Evolutionary conservation across 768 basidiomycete species (phyloP).

Genomic region (Gloeopeniophorella convolvens): DNA sequence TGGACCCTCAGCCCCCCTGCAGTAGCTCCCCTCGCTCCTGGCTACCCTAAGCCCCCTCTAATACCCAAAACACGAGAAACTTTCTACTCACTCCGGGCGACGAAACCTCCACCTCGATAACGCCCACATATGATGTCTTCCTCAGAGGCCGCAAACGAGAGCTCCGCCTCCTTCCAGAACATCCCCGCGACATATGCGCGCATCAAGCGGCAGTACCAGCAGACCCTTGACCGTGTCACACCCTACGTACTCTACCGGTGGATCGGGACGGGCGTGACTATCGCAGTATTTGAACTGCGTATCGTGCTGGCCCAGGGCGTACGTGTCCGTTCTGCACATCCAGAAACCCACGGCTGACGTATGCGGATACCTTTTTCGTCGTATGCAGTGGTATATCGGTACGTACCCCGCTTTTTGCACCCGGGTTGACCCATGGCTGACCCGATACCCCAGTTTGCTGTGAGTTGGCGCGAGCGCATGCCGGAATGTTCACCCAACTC

Average conservation of each 20-base stretch:
- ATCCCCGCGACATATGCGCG: slow-evolving; percentile 37
- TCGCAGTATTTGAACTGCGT: slow-evolving; percentile 73
- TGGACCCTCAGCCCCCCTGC: too few species aligned
- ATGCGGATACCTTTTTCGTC: not conserved
- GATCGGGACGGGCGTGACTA: slow-evolving; percentile 65
- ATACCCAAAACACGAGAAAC: not conserved
- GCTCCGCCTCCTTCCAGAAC: slow-evolving; percentile 25
- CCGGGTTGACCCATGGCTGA: not conserved
- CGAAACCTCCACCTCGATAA: not conserved
- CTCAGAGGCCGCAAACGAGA: slow-evolving; percentile 8
- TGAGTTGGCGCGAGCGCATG: slow-evolving; percentile 33
- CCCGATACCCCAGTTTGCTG: slow-evolving; percentile 50
- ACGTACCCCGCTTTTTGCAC: slow-evolving; percentile 29
- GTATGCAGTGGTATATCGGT: slow-evolving; percentile 85
- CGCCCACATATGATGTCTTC: slow-evolving; percentile 19
- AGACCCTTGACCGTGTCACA: slow-evolving; percentile 85
- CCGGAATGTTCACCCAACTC: not conserved
- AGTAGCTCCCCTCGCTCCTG: too few species aligned
- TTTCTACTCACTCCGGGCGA: not conserved
- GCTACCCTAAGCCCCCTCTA: too few species aligned
- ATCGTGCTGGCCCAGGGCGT: slow-evolving; percentile 80
- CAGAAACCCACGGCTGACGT: slow-evolving; percentile 3
- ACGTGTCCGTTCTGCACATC: not conserved
- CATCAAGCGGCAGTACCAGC: slow-evolving; percentile 75
- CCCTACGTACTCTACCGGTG: slow-evolving; percentile 88